Evolutionary conservation across 495 filamentous ascomycete species (phyloP).

Genomic region (Xylaria intraflava): DNA sequence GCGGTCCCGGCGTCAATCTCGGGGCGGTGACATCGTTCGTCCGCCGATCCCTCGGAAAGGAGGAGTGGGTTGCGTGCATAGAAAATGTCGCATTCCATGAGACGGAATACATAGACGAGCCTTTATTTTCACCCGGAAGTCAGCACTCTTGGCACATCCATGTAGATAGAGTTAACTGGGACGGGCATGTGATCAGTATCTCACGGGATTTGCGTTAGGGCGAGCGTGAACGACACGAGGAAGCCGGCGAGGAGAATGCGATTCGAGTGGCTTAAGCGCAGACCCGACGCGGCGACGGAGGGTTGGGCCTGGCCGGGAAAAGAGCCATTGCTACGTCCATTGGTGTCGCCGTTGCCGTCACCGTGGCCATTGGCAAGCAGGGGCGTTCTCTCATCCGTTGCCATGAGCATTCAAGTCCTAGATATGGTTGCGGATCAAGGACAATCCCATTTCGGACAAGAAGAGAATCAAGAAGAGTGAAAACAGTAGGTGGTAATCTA

Average conservation of each 20-base stretch:
- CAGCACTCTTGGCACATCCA: conserved; percentile 10
- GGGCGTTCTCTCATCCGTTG: conserved; percentile 23
- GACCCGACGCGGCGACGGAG: conserved; percentile 1
- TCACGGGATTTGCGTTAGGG: conserved; percentile 53
- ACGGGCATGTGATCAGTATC: conserved; percentile 3
- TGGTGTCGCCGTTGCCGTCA: conserved; percentile 3
- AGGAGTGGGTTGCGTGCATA: conserved; percentile 42
- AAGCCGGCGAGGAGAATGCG: conserved; percentile 47
- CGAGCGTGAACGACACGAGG: conserved; percentile 50
- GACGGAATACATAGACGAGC: conserved; percentile 51
- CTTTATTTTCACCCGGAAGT: conserved; percentile 15
- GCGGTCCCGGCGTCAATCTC: conserved; percentile 52
- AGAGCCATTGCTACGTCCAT: conserved; percentile 2
- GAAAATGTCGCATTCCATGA: conserved; percentile 54
- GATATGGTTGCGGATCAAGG: neutral
- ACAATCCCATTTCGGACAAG: neutral
- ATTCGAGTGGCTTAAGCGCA: conserved; percentile 29
- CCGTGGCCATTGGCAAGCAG: conserved; percentile 19
- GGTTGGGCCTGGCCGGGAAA: neutral
- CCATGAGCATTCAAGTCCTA: conserved; percentile 3
- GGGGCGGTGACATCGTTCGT: conserved; percentile 38
- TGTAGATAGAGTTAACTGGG: neutral
- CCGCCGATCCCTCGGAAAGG: conserved; percentile 24
- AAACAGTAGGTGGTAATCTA: too few species aligned
- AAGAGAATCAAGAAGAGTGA: neutral